Base-by-base conservation (phyloP, 305 asterid species). In the Solanum hybrid region DNA sequence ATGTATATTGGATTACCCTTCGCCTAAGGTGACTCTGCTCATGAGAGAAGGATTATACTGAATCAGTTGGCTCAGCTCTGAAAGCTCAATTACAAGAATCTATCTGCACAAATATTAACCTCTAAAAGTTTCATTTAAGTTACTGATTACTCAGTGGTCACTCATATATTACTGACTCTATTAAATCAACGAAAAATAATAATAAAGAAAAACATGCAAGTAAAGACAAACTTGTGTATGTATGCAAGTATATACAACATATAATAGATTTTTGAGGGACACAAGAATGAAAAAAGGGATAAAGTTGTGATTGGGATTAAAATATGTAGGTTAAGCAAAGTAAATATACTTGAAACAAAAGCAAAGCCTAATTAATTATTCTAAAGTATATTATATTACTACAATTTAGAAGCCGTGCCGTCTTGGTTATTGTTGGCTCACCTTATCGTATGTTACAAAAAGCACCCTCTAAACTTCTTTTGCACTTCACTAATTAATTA, bases 321-420 rank as follows among this genome's bases (percentile, higher is more conserved):
- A 11, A 84, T 20, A 31, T 51, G 76, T 51, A 51, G 76, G 88
- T 51, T 84, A 51, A 45, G 73, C 87, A 83, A 83, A 83, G 13
- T 68, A 83, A 83, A 45, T 29, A 31, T 65, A 33, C 75, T 45
- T 83, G 2, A 45, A 83, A 83, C 20, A 41, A 45, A 83, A 84
- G 76, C 76, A 84, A 83, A 2, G 15, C 38, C 36, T 61, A 7
- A 0, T 24, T 39, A 26, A 38, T 11, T 31, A 73, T 26, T 75
- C 20, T 73, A 5, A 73, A 57, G 3, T 75, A 77, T 27, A 27
- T 73, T 73, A 2, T 27, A 73, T 12, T 27, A 72, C 9, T 70
- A 4, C 13, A 15, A 61, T 87, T 85, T 77, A 85, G 33, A 51
- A 89, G 89, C 86, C 94, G 94, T 93, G 95, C 95, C 86, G 94